Conservation (phyloP, 176 grass and related monocot genomes). For the Oryza meridionalis region DNA sequence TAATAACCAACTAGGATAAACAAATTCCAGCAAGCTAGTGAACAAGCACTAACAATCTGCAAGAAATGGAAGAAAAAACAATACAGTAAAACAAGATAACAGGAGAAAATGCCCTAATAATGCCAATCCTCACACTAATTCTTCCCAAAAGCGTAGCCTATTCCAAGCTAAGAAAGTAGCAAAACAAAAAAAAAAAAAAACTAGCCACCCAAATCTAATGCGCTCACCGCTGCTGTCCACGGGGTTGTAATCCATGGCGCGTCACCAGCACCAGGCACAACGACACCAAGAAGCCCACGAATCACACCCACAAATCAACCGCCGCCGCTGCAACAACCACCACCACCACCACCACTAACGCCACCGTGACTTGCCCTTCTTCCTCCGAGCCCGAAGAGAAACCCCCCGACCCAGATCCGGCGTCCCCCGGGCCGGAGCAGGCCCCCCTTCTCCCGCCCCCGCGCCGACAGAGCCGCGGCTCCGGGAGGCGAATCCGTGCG, state of each 20-base stretch:
- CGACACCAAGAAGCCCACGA: background rate
- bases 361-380: background rate
- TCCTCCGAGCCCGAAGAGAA: background rate
- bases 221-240: slow-evolving; percentile 72
- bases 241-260: slow-evolving; percentile 47
- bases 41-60: background rate
- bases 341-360: background rate
- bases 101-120: background rate
- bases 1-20: background rate
- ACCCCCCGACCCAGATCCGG: background rate
- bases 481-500: background rate
- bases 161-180: background rate
- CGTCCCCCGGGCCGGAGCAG: background rate
- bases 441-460: background rate
- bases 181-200: background rate
- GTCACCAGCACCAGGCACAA: background rate
- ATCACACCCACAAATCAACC: background rate
- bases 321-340: background rate
- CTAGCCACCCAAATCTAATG: background rate
- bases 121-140: background rate
- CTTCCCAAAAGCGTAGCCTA: background rate
- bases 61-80: background rate
- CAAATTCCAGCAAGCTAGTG: background rate
- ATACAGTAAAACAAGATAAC: background rate
- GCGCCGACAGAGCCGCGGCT: background rate